Evolutionary conservation across 345 rosid genomes (phyloP), one percentile per base, ranked within the genome.

Genomic region (Citropsis articulata): DNA sequence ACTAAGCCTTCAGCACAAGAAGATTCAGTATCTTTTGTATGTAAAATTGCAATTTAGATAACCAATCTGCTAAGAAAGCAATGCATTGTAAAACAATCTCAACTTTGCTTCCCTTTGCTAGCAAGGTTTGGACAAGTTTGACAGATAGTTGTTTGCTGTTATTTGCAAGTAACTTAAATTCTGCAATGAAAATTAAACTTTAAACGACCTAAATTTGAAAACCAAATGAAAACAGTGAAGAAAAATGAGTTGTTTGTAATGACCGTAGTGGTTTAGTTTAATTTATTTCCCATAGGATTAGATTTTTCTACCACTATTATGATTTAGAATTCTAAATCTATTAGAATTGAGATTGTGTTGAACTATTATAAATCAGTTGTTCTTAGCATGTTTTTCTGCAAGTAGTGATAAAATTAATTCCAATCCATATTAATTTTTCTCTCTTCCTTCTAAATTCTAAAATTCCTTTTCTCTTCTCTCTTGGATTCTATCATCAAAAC

Each of bases 321-420:
- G 0, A 38, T 42, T 42, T 42, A 42, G 14, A 1, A 1, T 12
- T 42, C 16, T 42, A 42, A 12, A 10, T 42, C 1, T 10, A 0
- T 42, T 42, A 42, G 0, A 40, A 42, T 42, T 42, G 2, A 2
- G 4, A 42, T 42, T 42, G 48, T 42, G 48, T 42, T 42, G 48
- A 42, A 12, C 4, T 42, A 42, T 7, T 12, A 12, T 2, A 12
- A 42, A 42, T 42, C 10, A 42, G 14, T 42, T 1, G 16, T 42
- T 42, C 0, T 10, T 3, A 42, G 0, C 3, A 12, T 42, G 1
- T 10, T 3, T 42, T 3, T 42, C 1, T 10, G 1, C 4, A 42
- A 42, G 4, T 12, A 10, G 4, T 42, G 2, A 42, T 12, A 42
- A 42, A 42, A 42, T 10, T 42, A 12, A 42, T 42, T 42, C 48